Evolutionary conservation across 495 filamentous ascomycete species (phyloP).

Genomic region (Parachaetomium inaequale): DNA sequence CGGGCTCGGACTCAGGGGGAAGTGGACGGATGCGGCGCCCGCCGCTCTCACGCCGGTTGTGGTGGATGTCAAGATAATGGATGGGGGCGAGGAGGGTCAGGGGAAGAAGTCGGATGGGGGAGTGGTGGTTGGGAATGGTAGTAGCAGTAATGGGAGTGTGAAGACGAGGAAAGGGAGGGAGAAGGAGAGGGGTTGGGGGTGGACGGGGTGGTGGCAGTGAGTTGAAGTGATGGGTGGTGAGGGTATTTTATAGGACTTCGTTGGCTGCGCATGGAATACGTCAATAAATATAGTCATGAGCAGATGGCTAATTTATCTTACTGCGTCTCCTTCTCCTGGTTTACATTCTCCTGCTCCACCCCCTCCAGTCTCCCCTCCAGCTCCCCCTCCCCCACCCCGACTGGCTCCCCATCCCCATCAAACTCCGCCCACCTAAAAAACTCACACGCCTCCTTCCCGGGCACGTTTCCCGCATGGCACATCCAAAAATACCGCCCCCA

Average conservation of each 20-base stretch:
- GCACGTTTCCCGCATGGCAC: constrained; percentile 75
- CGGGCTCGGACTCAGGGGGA: neutral
- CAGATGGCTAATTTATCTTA: neutral
- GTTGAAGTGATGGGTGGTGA: neutral
- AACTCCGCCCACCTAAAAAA: constrained; percentile 92
- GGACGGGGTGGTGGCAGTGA: constrained; percentile 27
- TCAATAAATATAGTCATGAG: neutral
- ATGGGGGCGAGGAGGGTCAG: neutral
- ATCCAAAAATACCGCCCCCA: constrained; percentile 89
- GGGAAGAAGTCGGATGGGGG: neutral
- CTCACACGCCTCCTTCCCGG: constrained; percentile 69
- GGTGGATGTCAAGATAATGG: neutral
- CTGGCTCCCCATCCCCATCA: constrained; percentile 77
- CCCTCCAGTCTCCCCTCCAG: neutral
- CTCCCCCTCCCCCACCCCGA: constrained; percentile 48
- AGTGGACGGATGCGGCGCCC: neutral
- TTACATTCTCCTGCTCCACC: neutral
- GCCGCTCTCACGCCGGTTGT: neutral
- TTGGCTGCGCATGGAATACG: neutral
- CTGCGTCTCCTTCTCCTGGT: neutral
- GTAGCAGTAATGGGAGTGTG: neutral
- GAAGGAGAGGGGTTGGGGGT: constrained; percentile 22
- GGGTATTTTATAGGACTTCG: neutral
- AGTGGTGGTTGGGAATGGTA: neutral
- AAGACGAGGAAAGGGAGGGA: constrained; percentile 16